Evolutionary conservation across 352 stramenopile genomes (phyloP).

Genomic region (Elongisporangium anandrum): DNA sequence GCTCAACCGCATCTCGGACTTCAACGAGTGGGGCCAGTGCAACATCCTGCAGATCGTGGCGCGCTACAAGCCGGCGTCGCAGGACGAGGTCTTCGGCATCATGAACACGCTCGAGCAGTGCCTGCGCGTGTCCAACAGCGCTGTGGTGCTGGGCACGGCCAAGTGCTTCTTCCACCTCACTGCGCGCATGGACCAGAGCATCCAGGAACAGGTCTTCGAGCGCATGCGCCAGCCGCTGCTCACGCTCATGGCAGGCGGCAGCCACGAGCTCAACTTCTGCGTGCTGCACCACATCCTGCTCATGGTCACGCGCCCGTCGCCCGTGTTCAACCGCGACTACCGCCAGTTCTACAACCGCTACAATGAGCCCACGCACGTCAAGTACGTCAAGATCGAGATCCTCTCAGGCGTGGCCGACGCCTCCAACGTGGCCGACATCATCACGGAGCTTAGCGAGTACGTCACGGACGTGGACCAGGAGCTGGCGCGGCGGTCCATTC

Average conservation of each 20-base stretch:
- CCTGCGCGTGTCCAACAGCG: constrained; percentile 94
- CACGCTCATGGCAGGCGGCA: constrained; percentile 95
- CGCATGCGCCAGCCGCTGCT: constrained; percentile 95
- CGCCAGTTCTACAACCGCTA: constrained; percentile 97
- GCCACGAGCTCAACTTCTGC: constrained; percentile 92
- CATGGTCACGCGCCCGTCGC: constrained; percentile 92
- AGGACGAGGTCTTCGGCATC: constrained; percentile 97
- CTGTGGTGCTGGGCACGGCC: constrained; percentile 95
- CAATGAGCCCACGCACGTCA: constrained; percentile 97
- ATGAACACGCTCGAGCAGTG: constrained; percentile 97
- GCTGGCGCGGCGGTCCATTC: constrained; percentile 90
- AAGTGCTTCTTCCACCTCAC: constrained; percentile 98
- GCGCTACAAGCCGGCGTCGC: constrained; percentile 92
- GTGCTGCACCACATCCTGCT: constrained; percentile 97
- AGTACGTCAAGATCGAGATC: constrained; percentile 97
- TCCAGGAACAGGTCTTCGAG: constrained; percentile 87
- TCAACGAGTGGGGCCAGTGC: constrained; percentile 98
- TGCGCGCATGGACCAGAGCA: constrained; percentile 82
- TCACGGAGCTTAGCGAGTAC: constrained; percentile 97
- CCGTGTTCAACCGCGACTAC: constrained; percentile 97
- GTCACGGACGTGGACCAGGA: constrained; percentile 94
- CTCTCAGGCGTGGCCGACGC: constrained; percentile 94
- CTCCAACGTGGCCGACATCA: constrained; percentile 94
- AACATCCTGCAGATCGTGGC: constrained; percentile 94
- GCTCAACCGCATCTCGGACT: constrained; percentile 97